Percentiles rank a stretch among this genome's conserved stretches.
Evolutionary conservation across 2,329 filamentous ascomycete species (phyloP).

Genomic region (Claviceps arundinis): DNA sequence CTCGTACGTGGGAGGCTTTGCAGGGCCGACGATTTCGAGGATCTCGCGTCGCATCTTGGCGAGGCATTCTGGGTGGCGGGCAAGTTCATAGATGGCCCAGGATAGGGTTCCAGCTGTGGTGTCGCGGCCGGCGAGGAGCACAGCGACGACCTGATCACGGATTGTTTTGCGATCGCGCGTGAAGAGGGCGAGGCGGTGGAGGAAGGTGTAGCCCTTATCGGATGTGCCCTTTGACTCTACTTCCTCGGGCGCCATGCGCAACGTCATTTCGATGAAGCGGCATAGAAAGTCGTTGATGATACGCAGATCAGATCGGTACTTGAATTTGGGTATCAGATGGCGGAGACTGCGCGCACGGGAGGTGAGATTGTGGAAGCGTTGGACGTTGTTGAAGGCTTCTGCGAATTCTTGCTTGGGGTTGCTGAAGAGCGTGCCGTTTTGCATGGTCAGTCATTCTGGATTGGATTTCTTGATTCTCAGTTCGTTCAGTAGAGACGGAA

Average conservation of each 20-base stretch:
- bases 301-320: slow-evolving; percentile 51
- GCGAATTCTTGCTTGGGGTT: slow-evolving; percentile 49
- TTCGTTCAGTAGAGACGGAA: no score
- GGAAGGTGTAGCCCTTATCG: slow-evolving; percentile 66
- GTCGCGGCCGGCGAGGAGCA: slow-evolving; percentile 75
- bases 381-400: slow-evolving; percentile 55
- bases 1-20: slow-evolving; percentile 54
- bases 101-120: slow-evolving; percentile 74
- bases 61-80: slow-evolving; percentile 53
- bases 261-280: slow-evolving; percentile 52
- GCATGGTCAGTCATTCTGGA: background rate
- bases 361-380: slow-evolving; percentile 52
- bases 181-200: slow-evolving; percentile 69
- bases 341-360: slow-evolving; percentile 18
- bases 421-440: background rate
- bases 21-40: slow-evolving; percentile 47
- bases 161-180: slow-evolving; percentile 58
- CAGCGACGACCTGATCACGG: slow-evolving; percentile 70
- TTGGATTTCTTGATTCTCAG: background rate
- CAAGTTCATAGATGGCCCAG: slow-evolving; percentile 74
- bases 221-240: slow-evolving; percentile 54
- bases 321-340: slow-evolving; percentile 44
- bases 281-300: slow-evolving; percentile 71
- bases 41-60: slow-evolving; percentile 63
- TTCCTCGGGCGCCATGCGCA: slow-evolving; percentile 47